Evolutionary conservation across 75 land plant species (phyloP), one percentile per base, ranked within the genome.

Genomic region (Picea sitchensis): DNA sequence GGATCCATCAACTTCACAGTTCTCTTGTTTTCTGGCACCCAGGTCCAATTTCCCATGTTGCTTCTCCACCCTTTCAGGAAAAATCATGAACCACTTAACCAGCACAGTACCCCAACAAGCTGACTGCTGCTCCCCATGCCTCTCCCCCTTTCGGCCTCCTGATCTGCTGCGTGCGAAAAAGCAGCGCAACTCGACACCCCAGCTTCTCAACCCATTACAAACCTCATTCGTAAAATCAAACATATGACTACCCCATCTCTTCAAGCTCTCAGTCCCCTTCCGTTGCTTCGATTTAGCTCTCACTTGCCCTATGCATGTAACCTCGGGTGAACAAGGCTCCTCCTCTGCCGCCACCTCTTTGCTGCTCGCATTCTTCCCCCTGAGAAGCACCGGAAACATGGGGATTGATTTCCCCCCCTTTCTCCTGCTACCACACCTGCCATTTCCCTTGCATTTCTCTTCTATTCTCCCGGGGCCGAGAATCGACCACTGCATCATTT

Each of bases 251-350:
- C 83, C 86, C 93, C 93, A 87, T 71, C 71, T 74, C 68, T 73
- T 84, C 82, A 79, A 81, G 47, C 83, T 87, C 60, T 58, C 72
- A 44, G 78, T 82, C 34, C 83, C 57, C 78, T 80, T 83, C 68
- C 65, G 80, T 61, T 88, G 82, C 89, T 84, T 90, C 54, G 86
- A 81, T 82, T 92, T 92, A 8, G 86, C 92, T 17, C 94, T 71
- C 3, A 92, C 97, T 85, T 94, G 97, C 20, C 96, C 96, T 71
- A 94, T 92, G 87, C 96, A 94, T 41, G 96, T 94, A 21, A 94
- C 96, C 77, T 92, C 89, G 2, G 97, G 94, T 4, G 97, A 94
- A 36, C 90, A 84, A 12, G 97, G 97, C 74, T 82, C 73, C 73
- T 44, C 73, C 36, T 44, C 51, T 20, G 85, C 87, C 9, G 79